Evolutionary conservation across 2,329 filamentous ascomycete species (phyloP).

Genomic region (Plenodomus tracheiphilus): DNA sequence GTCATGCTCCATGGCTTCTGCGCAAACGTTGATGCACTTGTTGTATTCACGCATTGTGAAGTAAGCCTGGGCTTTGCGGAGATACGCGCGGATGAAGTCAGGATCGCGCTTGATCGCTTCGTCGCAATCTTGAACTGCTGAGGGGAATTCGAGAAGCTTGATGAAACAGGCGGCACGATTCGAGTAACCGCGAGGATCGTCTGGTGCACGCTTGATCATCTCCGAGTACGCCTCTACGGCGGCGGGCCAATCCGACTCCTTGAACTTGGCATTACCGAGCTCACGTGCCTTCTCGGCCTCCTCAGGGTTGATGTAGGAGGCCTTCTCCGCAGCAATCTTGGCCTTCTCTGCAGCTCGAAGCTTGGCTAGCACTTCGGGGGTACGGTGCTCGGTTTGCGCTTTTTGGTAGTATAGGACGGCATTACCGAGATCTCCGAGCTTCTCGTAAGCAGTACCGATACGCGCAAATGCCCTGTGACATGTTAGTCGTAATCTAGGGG

Average conservation of each 20-base stretch:
- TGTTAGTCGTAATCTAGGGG: constrained; percentile 8
- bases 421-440: constrained; percentile 74
- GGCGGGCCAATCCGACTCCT: constrained; percentile 91
- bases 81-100: constrained; percentile 92
- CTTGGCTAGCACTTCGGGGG: constrained; percentile 90
- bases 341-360: constrained; percentile 87
- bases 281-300: constrained; percentile 96
- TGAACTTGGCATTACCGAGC: constrained; percentile 95
- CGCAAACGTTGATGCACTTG: constrained; percentile 87
- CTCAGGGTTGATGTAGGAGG: constrained; percentile 83
- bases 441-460: constrained; percentile 93
- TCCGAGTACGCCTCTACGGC: constrained; percentile 93
- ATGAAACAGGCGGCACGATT: constrained; percentile 97
- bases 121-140: constrained; percentile 90
- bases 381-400: constrained; percentile 94
- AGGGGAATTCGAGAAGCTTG: constrained; percentile 95
- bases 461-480: constrained; percentile 75
- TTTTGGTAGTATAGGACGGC: constrained; percentile 91
- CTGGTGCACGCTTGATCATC: constrained; percentile 93
- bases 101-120: constrained; percentile 87
- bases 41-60: constrained; percentile 99
- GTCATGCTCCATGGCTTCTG: constrained; percentile 78
- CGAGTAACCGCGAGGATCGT: constrained; percentile 92
- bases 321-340: constrained; percentile 73
- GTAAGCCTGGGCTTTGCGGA: constrained; percentile 93